A percentile compares a stretch with the other conserved stretches of the same genome.
Conservation (phyloP, 352 stramenopile species). For the Plasmopara muralis region DNA sequence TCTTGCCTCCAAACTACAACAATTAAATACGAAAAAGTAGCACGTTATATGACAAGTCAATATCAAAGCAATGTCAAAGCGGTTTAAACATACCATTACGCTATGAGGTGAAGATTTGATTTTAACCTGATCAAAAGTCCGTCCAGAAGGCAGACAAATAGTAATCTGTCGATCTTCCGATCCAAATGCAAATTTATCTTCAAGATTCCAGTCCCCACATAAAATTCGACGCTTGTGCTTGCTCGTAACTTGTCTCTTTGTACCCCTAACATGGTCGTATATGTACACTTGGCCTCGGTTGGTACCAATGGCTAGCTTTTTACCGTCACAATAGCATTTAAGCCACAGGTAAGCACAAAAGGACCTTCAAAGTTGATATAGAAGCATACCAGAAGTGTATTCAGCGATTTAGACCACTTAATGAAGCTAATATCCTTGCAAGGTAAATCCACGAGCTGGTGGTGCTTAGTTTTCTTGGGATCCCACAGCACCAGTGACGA, state of each 20-base stretch:
- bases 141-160: slow-evolving; percentile 55
- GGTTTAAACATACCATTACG: slow-evolving; percentile 34
- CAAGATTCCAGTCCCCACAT: slow-evolving; percentile 71
- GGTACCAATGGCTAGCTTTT: slow-evolving; percentile 58
- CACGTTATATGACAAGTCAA: background rate
- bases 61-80: background rate
- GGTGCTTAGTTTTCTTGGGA: slow-evolving; percentile 48
- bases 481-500: slow-evolving; percentile 67
- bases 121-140: slow-evolving; percentile 69
- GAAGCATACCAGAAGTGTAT: slow-evolving; percentile 38
- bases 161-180: slow-evolving; percentile 76
- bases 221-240: slow-evolving; percentile 79
- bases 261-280: slow-evolving; percentile 54
- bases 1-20: slow-evolving; percentile 67
- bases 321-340: background rate
- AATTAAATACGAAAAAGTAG: slow-evolving; percentile 6
- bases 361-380: background rate
- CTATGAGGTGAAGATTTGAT: slow-evolving; percentile 66
- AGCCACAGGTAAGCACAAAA: background rate
- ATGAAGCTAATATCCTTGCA: slow-evolving; percentile 75
- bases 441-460: slow-evolving; percentile 58
- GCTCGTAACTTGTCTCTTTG: slow-evolving; percentile 47
- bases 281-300: slow-evolving; percentile 73
- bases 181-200: slow-evolving; percentile 78
- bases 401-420: slow-evolving; percentile 69